Evolutionary conservation across 2,329 filamentous ascomycete species (phyloP).

Genomic region (Ilyonectria destructans): DNA sequence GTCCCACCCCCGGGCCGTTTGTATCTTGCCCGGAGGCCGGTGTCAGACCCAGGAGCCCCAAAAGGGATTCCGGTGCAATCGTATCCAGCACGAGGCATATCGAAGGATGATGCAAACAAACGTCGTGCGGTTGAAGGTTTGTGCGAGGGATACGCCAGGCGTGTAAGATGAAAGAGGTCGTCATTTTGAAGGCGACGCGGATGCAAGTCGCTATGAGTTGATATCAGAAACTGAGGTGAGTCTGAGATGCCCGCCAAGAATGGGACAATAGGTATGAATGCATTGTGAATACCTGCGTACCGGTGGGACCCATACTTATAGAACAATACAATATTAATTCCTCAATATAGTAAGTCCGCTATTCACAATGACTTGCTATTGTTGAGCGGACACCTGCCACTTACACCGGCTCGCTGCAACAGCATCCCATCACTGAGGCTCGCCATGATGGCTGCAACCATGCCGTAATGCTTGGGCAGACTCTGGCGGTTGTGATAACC

Average conservation of each 20-base stretch:
- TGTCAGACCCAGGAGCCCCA: background rate
- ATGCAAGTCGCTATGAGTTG: background rate
- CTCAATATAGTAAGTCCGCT: background rate
- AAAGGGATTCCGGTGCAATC: background rate
- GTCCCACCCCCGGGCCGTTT: background rate
- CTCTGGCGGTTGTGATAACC: too few relatives aligned
- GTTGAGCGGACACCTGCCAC: background rate
- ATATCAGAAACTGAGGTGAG: background rate
- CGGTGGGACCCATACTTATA: background rate
- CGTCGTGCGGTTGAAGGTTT: background rate
- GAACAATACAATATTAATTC: background rate
- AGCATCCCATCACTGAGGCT: background rate
- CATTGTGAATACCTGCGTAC: background rate
- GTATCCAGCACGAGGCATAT: slow-evolving; percentile 13
- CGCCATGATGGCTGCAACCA: too few relatives aligned
- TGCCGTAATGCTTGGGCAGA: too few relatives aligned
- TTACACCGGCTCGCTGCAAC: background rate
- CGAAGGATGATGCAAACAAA: background rate
- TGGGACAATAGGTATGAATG: background rate
- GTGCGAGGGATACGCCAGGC: background rate
- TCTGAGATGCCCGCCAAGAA: background rate
- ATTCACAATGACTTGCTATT: background rate
- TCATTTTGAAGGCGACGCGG: too few relatives aligned
- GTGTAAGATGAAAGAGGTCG: background rate
- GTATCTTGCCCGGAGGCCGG: background rate